Percentiles rank a stretch among this genome's conserved stretches.
phyloP scores from a whole-genome alignment of 768 basidiomycete species.

The Pleurotus cornucopiae region DNA sequence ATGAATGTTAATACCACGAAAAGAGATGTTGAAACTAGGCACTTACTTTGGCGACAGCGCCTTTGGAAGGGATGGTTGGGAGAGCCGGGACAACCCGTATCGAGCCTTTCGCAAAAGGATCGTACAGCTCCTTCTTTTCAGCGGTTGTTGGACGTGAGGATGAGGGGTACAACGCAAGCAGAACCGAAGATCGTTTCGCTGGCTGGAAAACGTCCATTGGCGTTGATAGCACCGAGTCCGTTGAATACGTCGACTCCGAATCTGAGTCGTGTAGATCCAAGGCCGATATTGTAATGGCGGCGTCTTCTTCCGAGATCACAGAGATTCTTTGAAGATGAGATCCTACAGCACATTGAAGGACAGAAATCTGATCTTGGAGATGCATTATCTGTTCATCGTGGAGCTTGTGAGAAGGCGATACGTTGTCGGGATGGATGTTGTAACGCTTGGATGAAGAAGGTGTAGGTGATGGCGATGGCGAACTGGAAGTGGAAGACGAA shows the following conservation, averaged over 20 bases:
- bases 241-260: constrained; percentile 3
- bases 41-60: background rate
- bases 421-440: background rate
- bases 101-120: constrained; percentile 1
- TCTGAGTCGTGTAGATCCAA: background rate
- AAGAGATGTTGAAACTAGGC: background rate
- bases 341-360: background rate
- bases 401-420: no score
- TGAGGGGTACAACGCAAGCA: background rate
- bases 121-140: background rate
- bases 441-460: background rate
- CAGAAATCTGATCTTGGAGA: constrained; percentile 2
- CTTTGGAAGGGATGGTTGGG: background rate
- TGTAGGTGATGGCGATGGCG: background rate
- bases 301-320: background rate
- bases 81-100: background rate
- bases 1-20: background rate
- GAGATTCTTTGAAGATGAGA: background rate
- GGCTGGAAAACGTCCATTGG: background rate
- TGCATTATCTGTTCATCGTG: background rate
- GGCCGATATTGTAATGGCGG: background rate
- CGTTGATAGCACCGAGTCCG: background rate
- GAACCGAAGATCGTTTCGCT: constrained; percentile 1
- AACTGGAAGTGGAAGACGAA: background rate
- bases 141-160: background rate